These are phyloP conservation scores for Venturia nashicola DNA, from an alignment of 2,329 filamentous ascomycete species.

Conservation along the genomic window DNA sequence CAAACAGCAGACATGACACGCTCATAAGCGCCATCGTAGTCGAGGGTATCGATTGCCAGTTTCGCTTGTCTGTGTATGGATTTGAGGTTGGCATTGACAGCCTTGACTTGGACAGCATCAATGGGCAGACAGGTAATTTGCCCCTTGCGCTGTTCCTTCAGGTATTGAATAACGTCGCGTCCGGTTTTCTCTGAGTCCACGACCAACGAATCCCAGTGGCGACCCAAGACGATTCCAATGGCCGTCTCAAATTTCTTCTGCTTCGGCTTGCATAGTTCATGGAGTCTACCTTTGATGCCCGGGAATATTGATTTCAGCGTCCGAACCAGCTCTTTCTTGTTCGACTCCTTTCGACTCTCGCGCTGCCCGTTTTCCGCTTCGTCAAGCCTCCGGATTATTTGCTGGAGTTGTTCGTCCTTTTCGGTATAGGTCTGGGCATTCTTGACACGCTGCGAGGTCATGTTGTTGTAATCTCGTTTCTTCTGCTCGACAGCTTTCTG, in stretches of 20 bases:
- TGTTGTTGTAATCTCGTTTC: constrained; percentile 79
- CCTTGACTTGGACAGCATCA: constrained; percentile 93
- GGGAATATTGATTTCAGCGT: constrained; percentile 84
- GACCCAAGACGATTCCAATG: constrained; percentile 80
- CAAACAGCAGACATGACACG: constrained; percentile 92
- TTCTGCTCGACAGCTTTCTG: constrained; percentile 69
- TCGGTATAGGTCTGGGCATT: constrained; percentile 75
- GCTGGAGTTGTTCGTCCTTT: constrained; percentile 80
- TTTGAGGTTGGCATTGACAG: constrained; percentile 81
- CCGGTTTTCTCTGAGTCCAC: constrained; percentile 93
- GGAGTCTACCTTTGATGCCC: constrained; percentile 80
- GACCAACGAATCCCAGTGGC: constrained; percentile 87
- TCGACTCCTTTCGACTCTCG: constrained; percentile 70
- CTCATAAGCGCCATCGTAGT: constrained; percentile 79
- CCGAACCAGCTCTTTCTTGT: constrained; percentile 70
- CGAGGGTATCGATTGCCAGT: constrained; percentile 89
- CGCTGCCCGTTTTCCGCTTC: constrained; percentile 77
- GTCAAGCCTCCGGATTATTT: constrained; percentile 65
- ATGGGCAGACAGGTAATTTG: constrained; percentile 92
- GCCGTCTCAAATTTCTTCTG: constrained; percentile 95
- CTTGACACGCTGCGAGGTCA: constrained; percentile 72
- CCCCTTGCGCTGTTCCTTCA: constrained; percentile 77
- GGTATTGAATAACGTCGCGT: constrained; percentile 84
- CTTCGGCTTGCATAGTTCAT: constrained; percentile 88
- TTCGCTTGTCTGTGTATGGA: constrained; percentile 72